Conservation (phyloP, 331 rosid genomes). For the Pyrus hybrid region DNA sequence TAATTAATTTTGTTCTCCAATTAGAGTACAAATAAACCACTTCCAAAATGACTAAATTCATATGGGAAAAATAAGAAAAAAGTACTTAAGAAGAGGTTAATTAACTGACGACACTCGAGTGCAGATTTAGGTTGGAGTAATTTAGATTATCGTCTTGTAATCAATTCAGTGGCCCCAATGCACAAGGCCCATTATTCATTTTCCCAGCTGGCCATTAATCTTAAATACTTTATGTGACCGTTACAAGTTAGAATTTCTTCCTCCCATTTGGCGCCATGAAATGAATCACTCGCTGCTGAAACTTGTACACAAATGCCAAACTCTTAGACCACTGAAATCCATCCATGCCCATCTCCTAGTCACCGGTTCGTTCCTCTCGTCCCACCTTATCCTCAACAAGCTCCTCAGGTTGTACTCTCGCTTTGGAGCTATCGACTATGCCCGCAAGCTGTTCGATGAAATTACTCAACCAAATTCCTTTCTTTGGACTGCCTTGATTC, state of each 20-base stretch:
- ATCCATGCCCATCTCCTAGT: neutral
- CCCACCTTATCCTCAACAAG: slow-evolving; percentile 2
- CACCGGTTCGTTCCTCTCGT: neutral
- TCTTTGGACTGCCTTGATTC: slow-evolving; percentile 7
- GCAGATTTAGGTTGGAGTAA: too few relatives aligned
- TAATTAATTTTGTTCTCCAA: too few relatives aligned
- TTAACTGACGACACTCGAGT: too few relatives aligned
- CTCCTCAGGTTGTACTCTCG: neutral
- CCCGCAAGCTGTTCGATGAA: slow-evolving; percentile 2
- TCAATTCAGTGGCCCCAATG: neutral
- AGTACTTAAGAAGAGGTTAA: neutral
- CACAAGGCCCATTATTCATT: neutral
- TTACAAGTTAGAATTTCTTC: neutral
- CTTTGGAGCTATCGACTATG: neutral
- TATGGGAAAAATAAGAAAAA: neutral
- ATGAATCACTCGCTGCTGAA: neutral
- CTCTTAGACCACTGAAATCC: neutral
- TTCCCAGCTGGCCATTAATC: neutral
- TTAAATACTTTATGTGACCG: neutral
- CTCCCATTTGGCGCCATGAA: slow-evolving; percentile 10
- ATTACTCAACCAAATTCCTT: slow-evolving; percentile 10
- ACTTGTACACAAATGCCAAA: neutral
- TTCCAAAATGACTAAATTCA: neutral
- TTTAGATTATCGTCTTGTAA: too few relatives aligned
- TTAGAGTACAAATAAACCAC: neutral